Evolutionary conservation across 805 yeast genomes (phyloP), one percentile per base, ranked within the genome.

Genomic region (Kluyveromyces dobzhanskii): DNA sequence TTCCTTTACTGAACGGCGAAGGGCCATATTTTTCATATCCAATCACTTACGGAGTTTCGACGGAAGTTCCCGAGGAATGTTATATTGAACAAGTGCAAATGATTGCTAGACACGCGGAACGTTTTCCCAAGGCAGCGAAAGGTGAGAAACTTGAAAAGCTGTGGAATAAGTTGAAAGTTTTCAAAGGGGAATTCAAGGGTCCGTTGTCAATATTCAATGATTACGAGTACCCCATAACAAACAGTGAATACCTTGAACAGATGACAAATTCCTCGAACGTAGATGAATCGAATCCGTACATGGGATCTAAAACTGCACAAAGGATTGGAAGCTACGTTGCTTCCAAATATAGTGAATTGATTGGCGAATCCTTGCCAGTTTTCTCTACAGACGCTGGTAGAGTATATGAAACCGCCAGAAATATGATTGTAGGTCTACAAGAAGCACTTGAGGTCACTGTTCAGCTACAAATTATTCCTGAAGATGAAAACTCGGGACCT

Each of bases 81-180:
- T 49, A 57, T 3, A 65, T 79, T 39, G 75, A 75, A 48, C 92
- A 83, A 57, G 85, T 81, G 5, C 87, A 81, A 47, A 61, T 82
- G 19, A 61, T 81, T 36, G 76, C 78, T 48, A 71, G 95, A 53
- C 94, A 85, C 52, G 94, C 90, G 16, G 92, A 84, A 57, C 65
- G 94, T 45, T 83, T 67, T 52, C 87, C 85, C 5, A 72, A 82
- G 2, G 56, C 48, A 2, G 60, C 64, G 10, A 62, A 67, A 2
- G 62, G 56, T 18, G 48, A 56, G 3, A 64, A 63, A 40, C 59
- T 77, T 49, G 55, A 54, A 31, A 44, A 44, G 13, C 38, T 47
- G 10, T 51, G 47, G 46, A 35, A 47, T 32, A 51, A 50, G 24
- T 23, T 51, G 1, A 29, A 42, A 4, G 44, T 44, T 30, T 49